phyloP scores from a whole-genome alignment of 257 asterid species.

The Linderniella brevidens region DNA sequence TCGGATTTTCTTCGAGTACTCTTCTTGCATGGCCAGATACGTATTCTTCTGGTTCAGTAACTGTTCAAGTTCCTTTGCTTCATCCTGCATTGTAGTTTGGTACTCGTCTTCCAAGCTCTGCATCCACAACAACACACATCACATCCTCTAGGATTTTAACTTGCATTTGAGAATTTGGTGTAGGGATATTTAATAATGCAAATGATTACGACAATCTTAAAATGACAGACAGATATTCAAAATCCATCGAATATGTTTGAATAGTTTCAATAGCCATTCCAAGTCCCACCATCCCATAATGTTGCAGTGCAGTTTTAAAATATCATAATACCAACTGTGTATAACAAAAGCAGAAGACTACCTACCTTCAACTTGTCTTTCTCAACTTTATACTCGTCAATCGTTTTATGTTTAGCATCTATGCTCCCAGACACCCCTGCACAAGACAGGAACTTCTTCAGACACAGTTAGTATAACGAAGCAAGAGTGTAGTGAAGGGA shows the following conservation, averaged over 20 bases:
- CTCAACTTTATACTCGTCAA: constrained; percentile 56
- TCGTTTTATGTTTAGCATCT: constrained; percentile 34
- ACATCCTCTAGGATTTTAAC: no score
- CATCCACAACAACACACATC: constrained; percentile 12
- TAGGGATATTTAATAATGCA: background rate
- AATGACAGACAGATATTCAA: constrained; percentile 4
- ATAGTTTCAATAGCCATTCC: no score
- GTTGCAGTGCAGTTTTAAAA: background rate
- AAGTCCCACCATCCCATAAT: background rate
- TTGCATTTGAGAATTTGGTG: constrained; percentile 12
- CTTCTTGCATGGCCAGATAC: constrained; percentile 81
- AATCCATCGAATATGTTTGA: background rate
- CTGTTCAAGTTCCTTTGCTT: constrained; percentile 83
- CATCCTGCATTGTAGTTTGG: constrained; percentile 75
- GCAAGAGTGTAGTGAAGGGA: constrained; percentile 7
- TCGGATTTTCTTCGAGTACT: constrained; percentile 81
- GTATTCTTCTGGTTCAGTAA: constrained; percentile 58
- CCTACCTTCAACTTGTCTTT: constrained; percentile 74
- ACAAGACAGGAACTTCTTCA: constrained; percentile 7
- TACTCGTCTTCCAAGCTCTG: constrained; percentile 64
- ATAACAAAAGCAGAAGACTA: constrained; percentile 14
- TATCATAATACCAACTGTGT: background rate
- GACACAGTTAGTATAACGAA: constrained; percentile 4
- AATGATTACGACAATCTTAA: constrained; percentile 4
- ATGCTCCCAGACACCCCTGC: constrained; percentile 55